Percentiles rank a stretch among this genome's conserved stretches.
Evolutionary conservation across 768 basidiomycete species (phyloP).

Genomic region (Collybia sordida): DNA sequence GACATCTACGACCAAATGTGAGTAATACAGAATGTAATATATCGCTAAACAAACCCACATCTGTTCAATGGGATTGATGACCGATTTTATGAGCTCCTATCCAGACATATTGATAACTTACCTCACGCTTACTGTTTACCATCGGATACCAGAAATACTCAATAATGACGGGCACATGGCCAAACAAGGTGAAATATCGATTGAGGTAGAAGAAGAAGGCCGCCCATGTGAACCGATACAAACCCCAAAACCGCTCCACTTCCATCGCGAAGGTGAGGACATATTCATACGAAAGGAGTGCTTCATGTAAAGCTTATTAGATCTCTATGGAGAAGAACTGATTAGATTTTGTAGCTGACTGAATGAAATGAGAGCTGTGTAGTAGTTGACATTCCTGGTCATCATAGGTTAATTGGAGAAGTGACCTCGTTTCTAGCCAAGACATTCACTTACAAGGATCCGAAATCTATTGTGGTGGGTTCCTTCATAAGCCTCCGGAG

Average conservation of each 20-base stretch:
- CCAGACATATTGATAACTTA: neutral
- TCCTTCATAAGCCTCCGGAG: no score
- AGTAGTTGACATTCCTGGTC: neutral
- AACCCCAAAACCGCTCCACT: conserved; percentile 42
- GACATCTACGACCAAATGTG: no score
- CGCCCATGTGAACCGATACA: conserved; percentile 24
- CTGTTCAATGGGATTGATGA: neutral
- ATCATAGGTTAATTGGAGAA: no score
- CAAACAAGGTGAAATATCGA: conserved; percentile 38
- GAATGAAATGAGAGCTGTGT: neutral
- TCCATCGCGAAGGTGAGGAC: conserved; percentile 42
- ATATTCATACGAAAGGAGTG: conserved; percentile 46
- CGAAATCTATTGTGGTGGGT: no score
- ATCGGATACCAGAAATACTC: conserved; percentile 28
- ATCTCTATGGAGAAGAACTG: neutral
- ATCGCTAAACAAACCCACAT: neutral
- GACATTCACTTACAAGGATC: no score
- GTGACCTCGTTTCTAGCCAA: no score
- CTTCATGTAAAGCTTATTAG: conserved; percentile 17
- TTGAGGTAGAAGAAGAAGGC: conserved; percentile 39
- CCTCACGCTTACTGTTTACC: neutral
- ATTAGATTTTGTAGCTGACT: neutral
- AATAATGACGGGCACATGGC: conserved; percentile 34
- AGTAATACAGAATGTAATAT: no score
- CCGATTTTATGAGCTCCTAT: neutral